phyloP scores from a whole-genome alignment of 2,329 filamentous ascomycete genomes.

The Colletotrichum sp. region DNA sequence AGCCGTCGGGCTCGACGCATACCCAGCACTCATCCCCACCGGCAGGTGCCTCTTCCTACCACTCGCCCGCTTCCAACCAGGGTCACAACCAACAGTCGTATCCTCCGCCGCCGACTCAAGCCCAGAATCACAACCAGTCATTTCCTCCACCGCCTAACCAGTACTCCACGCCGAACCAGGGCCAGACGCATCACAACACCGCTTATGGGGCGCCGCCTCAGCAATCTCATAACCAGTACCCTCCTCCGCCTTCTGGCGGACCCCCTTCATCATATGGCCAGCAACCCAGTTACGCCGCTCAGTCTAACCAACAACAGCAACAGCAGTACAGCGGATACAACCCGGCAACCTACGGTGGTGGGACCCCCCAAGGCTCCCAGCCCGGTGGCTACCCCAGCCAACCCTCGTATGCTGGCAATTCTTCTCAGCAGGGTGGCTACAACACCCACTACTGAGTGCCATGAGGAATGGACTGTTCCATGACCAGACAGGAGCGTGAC shows the following conservation, averaged over 20 bases:
- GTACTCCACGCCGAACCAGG: slow-evolving; percentile 16
- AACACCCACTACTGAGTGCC: slow-evolving; percentile 13
- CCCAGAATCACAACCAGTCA: slow-evolving; percentile 6
- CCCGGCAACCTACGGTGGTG: slow-evolving; percentile 30
- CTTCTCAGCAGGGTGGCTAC: slow-evolving; percentile 22
- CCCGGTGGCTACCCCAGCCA: slow-evolving; percentile 37
- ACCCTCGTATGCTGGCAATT: slow-evolving; percentile 20
- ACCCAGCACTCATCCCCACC: slow-evolving; percentile 28
- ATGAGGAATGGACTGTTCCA: background rate
- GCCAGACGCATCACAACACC: slow-evolving; percentile 22
- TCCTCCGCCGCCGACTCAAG: slow-evolving; percentile 23
- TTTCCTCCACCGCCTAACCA: slow-evolving; percentile 23
- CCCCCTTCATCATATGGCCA: slow-evolving; percentile 19
- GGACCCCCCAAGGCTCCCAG: slow-evolving; percentile 30
- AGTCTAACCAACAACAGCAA: slow-evolving; percentile 23
- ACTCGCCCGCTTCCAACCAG: slow-evolving; percentile 27
- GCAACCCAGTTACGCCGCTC: slow-evolving; percentile 17
- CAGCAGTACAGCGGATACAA: slow-evolving; percentile 29
- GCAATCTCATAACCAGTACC: slow-evolving; percentile 23
- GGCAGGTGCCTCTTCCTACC: slow-evolving; percentile 33
- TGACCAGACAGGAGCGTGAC: background rate
- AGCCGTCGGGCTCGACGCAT: slow-evolving; percentile 36
- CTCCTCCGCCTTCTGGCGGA: slow-evolving; percentile 15
- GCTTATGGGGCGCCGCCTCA: slow-evolving; percentile 20
- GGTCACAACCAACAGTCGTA: slow-evolving; percentile 22